phyloP scores from a whole-genome alignment of 2,329 filamentous ascomycete species.

The Epichloe baconii region DNA sequence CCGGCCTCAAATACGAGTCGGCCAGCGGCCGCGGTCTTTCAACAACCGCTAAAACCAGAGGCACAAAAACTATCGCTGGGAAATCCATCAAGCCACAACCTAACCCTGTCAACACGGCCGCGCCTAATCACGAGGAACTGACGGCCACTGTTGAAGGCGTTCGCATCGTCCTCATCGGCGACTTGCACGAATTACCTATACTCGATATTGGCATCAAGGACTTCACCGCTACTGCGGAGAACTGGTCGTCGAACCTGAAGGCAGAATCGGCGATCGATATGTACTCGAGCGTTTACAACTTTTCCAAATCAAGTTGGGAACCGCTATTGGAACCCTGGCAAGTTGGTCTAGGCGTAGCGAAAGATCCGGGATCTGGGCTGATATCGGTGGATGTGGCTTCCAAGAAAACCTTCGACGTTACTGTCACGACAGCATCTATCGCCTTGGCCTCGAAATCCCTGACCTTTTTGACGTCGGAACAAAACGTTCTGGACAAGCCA shows the following conservation, averaged over 20 bases:
- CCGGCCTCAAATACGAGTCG: constrained; percentile 40
- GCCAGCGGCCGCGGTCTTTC: constrained; percentile 44
- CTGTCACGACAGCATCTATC: constrained; percentile 85
- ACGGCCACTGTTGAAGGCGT: constrained; percentile 79
- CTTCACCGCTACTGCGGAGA: constrained; percentile 70
- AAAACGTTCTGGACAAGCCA: constrained; percentile 82
- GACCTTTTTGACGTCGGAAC: constrained; percentile 74
- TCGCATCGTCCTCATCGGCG: constrained; percentile 85
- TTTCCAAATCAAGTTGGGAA: constrained; percentile 97
- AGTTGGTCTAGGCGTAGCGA: constrained; percentile 78
- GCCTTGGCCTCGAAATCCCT: constrained; percentile 87
- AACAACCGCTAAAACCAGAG: constrained; percentile 32
- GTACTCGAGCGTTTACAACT: constrained; percentile 96
- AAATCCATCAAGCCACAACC: constrained; percentile 14
- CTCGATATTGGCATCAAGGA: constrained; percentile 87
- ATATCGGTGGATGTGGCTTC: constrained; percentile 79
- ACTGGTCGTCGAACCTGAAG: constrained; percentile 82
- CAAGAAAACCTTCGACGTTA: constrained; percentile 81
- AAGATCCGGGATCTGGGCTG: constrained; percentile 59
- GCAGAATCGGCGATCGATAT: constrained; percentile 86
- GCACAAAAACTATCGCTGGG: constrained; percentile 22
- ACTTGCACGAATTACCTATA: constrained; percentile 88
- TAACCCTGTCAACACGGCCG: constrained; percentile 5
- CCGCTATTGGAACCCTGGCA: constrained; percentile 94
- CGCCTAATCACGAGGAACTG: constrained; percentile 53